Evolutionary conservation across 1,139 yeast species (phyloP).

Genomic region (Yamadazyma diospyri): DNA sequence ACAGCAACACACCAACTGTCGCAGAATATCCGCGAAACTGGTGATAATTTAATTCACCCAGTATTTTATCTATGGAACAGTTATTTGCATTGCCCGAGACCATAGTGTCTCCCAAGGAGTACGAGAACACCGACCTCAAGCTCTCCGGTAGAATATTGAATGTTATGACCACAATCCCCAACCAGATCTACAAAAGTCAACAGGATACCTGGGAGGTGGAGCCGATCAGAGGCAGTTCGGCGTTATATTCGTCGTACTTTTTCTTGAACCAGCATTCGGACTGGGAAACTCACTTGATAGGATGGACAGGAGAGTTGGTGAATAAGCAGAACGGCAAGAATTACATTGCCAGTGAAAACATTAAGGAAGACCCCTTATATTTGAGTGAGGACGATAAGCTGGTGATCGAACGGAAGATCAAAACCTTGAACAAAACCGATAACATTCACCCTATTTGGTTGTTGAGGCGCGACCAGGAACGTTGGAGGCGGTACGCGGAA

Average conservation of each 20-base stretch:
- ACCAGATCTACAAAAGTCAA: constrained; percentile 48
- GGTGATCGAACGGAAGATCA: constrained; percentile 41
- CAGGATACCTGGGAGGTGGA: constrained; percentile 48
- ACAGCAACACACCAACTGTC: too few species aligned
- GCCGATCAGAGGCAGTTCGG: constrained; percentile 79
- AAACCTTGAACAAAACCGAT: constrained; percentile 41
- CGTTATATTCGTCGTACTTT: constrained; percentile 71
- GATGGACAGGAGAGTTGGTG: constrained; percentile 92
- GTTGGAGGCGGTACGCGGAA: constrained; percentile 91
- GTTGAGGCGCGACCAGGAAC: constrained; percentile 61
- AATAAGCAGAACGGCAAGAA: constrained; percentile 25
- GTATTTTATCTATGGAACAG: constrained; percentile 16
- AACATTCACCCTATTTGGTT: constrained; percentile 86
- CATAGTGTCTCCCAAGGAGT: constrained; percentile 31
- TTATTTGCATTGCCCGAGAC: constrained; percentile 18
- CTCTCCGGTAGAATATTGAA: constrained; percentile 64
- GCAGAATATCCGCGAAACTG: too few species aligned
- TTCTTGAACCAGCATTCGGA: constrained; percentile 62
- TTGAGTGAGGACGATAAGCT: constrained; percentile 54
- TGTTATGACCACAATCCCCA: constrained; percentile 68
- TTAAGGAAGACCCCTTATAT: constrained; percentile 57
- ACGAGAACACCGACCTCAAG: constrained; percentile 16
- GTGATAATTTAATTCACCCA: too few species aligned
- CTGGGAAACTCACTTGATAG: constrained; percentile 87
- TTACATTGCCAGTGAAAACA: constrained; percentile 16